A percentile compares a stretch with the other conserved stretches of the same genome.
Conservation (phyloP, 768 basidiomycete species). For the Rhodosporidiobolus sp. region DNA sequence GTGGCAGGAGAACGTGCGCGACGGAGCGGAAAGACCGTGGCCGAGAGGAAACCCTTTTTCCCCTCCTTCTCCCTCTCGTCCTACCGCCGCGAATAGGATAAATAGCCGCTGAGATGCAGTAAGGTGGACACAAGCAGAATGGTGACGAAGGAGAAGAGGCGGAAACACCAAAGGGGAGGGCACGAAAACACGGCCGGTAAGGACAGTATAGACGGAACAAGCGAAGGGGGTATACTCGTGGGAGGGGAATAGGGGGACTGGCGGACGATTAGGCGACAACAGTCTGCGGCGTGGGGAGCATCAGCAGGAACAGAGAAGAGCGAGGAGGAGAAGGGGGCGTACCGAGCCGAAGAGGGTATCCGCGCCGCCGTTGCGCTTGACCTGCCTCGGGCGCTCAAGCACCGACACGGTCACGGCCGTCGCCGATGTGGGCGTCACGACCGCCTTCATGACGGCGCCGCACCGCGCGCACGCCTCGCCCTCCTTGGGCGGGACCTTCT, state of each 20-base stretch:
- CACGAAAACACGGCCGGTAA: background rate
- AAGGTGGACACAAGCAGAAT: too few relatives aligned
- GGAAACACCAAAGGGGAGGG: background rate
- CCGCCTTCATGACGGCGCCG: background rate
- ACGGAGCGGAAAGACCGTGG: too few relatives aligned
- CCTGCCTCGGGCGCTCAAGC: background rate
- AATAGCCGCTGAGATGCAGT: too few relatives aligned
- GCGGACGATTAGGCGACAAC: background rate
- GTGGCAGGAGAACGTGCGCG: too few relatives aligned
- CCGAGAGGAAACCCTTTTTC: too few relatives aligned
- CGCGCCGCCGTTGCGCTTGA: background rate
- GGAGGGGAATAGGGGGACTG: background rate
- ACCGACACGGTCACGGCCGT: background rate
- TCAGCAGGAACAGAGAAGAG: background rate
- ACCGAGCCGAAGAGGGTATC: slow-evolving; percentile 16
- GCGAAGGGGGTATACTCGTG: background rate
- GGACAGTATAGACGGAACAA: background rate
- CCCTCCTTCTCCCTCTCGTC: too few relatives aligned
- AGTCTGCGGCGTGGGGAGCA: background rate
- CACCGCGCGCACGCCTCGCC: background rate
- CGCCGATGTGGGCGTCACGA: too few relatives aligned
- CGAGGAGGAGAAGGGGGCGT: background rate
- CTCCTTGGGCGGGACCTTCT: background rate
- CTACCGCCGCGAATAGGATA: too few relatives aligned
- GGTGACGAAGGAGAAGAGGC: too few relatives aligned